phyloP scores from a whole-genome alignment of 2,329 filamentous ascomycete species.

The Botrytis elliptica region DNA sequence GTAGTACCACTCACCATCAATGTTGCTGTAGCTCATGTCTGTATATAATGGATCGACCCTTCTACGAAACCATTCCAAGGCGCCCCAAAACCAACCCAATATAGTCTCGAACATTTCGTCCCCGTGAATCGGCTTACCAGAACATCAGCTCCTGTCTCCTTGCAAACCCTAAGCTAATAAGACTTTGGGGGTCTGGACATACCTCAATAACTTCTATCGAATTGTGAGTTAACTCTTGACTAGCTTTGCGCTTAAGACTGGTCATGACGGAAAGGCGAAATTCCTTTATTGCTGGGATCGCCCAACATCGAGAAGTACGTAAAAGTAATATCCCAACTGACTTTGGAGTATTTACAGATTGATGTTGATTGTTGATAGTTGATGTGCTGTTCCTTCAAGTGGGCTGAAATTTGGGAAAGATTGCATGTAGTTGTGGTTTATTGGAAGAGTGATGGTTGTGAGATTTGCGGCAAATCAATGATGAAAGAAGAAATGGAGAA shows the following conservation, averaged over 20 bases:
- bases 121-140: conserved; percentile 1
- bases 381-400: background rate
- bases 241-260: conserved; percentile 33
- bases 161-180: background rate
- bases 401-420: background rate
- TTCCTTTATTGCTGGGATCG: background rate
- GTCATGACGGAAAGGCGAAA: conserved; percentile 15
- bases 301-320: conserved; percentile 13
- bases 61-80: background rate
- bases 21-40: conserved; percentile 20
- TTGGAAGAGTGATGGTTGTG: background rate
- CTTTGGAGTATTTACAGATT: background rate
- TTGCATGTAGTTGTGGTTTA: background rate
- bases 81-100: conserved; percentile 1
- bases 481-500: conserved; percentile 18
- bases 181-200: background rate
- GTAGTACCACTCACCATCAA: conserved; percentile 11
- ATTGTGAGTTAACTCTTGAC: conserved; percentile 28
- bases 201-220: conserved; percentile 25
- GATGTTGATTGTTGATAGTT: background rate
- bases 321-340: background rate
- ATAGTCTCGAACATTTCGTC: conserved; percentile 18
- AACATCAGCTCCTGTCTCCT: background rate
- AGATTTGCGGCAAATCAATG: conserved; percentile 15
- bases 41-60: conserved; percentile 18